phyloP scores from a whole-genome alignment of 345 rosid species.

The Noccaea caerulescens region DNA sequence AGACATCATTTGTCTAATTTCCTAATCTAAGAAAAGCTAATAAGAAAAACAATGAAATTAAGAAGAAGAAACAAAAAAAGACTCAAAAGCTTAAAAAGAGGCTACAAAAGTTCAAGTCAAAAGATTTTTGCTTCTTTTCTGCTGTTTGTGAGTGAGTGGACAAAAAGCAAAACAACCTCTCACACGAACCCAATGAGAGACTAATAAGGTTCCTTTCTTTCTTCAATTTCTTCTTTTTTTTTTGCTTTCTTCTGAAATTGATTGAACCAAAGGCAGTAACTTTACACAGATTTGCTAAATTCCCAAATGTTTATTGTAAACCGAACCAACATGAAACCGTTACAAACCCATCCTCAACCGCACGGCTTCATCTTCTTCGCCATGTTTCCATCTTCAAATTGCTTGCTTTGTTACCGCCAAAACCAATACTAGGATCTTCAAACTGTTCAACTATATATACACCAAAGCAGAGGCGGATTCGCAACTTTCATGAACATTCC shows the following conservation, averaged over 20 bases:
- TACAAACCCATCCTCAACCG: slow-evolving; percentile 25
- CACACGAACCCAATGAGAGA: slow-evolving; percentile 24
- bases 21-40: slow-evolving; percentile 9
- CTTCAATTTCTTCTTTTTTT: slow-evolving; percentile 22
- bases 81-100: slow-evolving; percentile 32
- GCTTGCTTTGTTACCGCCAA: slow-evolving; percentile 11
- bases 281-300: slow-evolving; percentile 36
- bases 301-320: slow-evolving; percentile 31
- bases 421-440: slow-evolving; percentile 26
- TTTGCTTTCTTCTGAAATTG: slow-evolving; percentile 15
- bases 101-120: slow-evolving; percentile 34
- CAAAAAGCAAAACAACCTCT: slow-evolving; percentile 38
- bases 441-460: slow-evolving; percentile 39
- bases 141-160: slow-evolving; percentile 22
- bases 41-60: background rate
- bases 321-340: slow-evolving; percentile 20
- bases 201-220: slow-evolving; percentile 23
- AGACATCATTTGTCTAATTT: slow-evolving; percentile 21
- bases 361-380: slow-evolving; percentile 7
- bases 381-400: slow-evolving; percentile 19
- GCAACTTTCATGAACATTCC: slow-evolving; percentile 21
- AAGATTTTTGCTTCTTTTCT: slow-evolving; percentile 28
- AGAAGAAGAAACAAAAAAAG: background rate
- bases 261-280: slow-evolving; percentile 29
- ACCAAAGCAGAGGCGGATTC: slow-evolving; percentile 38